Evolutionary conservation across 768 basidiomycete genomes (phyloP), one percentile per base, ranked within the genome.

Genomic region (Boletus insuetus): DNA sequence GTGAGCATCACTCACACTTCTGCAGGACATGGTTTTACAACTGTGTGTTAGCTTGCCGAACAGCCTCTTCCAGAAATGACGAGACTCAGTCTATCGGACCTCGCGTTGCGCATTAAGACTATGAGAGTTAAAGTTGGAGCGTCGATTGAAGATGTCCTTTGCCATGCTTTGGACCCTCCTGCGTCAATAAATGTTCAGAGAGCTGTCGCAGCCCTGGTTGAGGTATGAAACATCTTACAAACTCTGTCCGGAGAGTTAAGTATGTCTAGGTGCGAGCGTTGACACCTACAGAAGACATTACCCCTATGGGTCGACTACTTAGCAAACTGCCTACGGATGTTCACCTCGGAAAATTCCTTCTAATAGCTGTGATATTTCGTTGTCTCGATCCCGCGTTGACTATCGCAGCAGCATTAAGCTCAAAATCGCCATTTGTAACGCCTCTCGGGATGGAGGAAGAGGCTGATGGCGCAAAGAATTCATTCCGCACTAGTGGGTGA

Each of bases 341-440:
- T 16, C 93, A 98, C 68, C 82, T 97, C 4, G 95, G 94, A 38
- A 97, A 98, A 75, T 90, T 98, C 67, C 77, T 98, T 16, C 77
- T 98, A 40, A 83, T 86, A 24, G 88, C 94, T 6, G 85, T 87
- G 2, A 69, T 94, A 38, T 91, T 98, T 69, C 83, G 84, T 43
- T 98, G 96, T 68, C 74, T 98, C 58, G 96, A 98, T 71, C 92
- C 95, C 2, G 96, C 94, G n/a, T 77, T 99, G 46, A 97, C 96
- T 6, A 94, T 99, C 55, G 94, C 93, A 16, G 96, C 96, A 7
- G 84, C 91, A 1, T 75, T 98, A 40, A 95, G 91, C 66, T 87
- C 91, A 1, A 98, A 98, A 69, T 92, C 91, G 2, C 96, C 95
- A 0, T 99, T 98, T 68, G 70, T 98, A 20, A 82, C 88, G 3